Evolutionary conservation across 768 basidiomycete genomes (phyloP).

Genomic region (Trametes cinnabarina): DNA sequence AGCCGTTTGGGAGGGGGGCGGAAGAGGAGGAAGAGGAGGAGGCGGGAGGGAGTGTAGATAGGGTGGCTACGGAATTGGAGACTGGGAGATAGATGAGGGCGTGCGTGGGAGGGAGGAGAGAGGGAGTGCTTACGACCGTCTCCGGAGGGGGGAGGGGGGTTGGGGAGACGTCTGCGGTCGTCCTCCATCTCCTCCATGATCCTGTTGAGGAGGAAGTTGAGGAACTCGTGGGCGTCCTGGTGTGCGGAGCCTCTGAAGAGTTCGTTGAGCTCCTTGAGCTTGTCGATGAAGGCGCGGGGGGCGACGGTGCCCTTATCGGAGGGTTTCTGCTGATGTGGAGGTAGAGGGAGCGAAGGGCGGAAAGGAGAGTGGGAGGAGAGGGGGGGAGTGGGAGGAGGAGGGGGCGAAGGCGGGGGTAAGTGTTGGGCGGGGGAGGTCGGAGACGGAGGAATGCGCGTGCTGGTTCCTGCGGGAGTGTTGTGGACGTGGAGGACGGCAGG

Average conservation of each 20-base stretch:
- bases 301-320: conserved; percentile 81
- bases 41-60: conserved; percentile 43
- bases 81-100: conserved; percentile 40
- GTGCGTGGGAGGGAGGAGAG: neutral
- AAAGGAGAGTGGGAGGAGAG: conserved; percentile 75
- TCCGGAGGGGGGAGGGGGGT: conserved; percentile 22
- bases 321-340: conserved; percentile 77
- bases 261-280: conserved; percentile 90
- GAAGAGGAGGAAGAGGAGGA: conserved; percentile 44
- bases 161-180: conserved; percentile 37
- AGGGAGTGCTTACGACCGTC: conserved; percentile 62
- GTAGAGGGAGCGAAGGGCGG: conserved; percentile 92
- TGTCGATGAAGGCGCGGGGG: conserved; percentile 89
- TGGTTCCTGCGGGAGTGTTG: conserved; percentile 47
- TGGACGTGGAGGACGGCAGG: conserved; percentile 31
- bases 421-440: conserved; percentile 28
- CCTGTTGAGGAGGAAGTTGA: conserved; percentile 90
- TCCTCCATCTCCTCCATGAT: conserved; percentile 92
- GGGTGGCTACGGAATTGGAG: conserved; percentile 56
- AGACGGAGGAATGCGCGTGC: conserved; percentile 48
- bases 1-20: neutral
- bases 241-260: conserved; percentile 89
- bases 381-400: conserved; percentile 50
- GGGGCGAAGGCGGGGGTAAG: conserved; percentile 23
- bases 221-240: conserved; percentile 98